Evolutionary conservation across 495 filamentous ascomycete species (phyloP).

Genomic region (Xylaria acuta): DNA sequence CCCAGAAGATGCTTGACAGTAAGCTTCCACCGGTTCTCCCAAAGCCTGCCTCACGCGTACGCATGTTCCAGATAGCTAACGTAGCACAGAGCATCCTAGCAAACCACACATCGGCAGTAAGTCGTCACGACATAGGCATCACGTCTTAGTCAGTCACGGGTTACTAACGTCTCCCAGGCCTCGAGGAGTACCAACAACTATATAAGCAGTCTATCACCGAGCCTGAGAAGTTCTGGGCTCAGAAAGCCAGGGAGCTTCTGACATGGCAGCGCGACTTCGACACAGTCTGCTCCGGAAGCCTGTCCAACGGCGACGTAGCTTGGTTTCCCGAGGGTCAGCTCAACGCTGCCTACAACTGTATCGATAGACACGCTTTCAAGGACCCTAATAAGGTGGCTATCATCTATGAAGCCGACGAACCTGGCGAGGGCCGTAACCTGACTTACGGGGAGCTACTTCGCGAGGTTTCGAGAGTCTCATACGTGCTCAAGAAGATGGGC

Average conservation of each 20-base stretch:
- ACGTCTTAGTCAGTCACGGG: background rate
- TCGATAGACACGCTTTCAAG: conserved; percentile 94
- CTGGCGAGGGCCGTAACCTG: conserved; percentile 82
- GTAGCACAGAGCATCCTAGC: conserved; percentile 59
- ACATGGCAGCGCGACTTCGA: conserved; percentile 92
- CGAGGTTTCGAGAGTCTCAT: conserved; percentile 85
- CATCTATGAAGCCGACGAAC: conserved; percentile 98
- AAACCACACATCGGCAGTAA: conserved; percentile 62
- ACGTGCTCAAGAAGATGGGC: conserved; percentile 89
- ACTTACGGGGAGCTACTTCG: conserved; percentile 94
- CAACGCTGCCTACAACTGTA: conserved; percentile 96
- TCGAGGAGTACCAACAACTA: conserved; percentile 89
- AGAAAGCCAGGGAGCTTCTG: conserved; percentile 84
- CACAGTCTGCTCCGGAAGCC: conserved; percentile 81
- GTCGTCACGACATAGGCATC: conserved; percentile 28
- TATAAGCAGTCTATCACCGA: conserved; percentile 96
- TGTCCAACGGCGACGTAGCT: conserved; percentile 81
- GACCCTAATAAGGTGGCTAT: conserved; percentile 92
- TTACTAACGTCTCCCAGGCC: conserved; percentile 40
- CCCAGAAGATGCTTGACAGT: conserved; percentile 68
- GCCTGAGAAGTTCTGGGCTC: conserved; percentile 90
- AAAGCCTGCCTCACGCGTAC: conserved; percentile 1
- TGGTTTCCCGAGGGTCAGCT: conserved; percentile 96
- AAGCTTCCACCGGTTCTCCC: conserved; percentile 42
- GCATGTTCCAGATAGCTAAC: background rate